Evolutionary conservation across 345 rosid genomes (phyloP).

Genomic region (Murraya paniculata): DNA sequence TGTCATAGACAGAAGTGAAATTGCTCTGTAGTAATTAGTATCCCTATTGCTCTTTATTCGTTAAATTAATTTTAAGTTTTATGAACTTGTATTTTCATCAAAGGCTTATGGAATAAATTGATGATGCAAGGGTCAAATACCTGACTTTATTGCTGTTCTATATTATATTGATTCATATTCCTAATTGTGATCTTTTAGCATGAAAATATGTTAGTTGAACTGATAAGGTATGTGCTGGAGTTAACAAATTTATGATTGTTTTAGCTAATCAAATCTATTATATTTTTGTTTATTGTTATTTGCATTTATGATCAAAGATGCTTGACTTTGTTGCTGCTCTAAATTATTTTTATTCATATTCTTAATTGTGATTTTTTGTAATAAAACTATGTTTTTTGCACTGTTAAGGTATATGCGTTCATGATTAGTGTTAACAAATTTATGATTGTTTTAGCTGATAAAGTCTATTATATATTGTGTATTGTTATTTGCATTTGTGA

Average conservation of each 20-base stretch:
- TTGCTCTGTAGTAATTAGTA: neutral
- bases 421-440: neutral
- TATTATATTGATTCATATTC: neutral
- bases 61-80: neutral
- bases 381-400: neutral
- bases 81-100: neutral
- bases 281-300: neutral
- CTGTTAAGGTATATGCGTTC: neutral
- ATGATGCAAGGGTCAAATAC: neutral
- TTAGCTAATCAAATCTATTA: neutral
- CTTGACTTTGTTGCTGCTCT: neutral
- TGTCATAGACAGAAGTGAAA: neutral
- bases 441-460: neutral
- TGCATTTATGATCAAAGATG: slow-evolving; percentile 1
- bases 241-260: neutral
- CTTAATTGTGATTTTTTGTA: neutral
- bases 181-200: neutral
- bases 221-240: neutral
- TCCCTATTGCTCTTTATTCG: neutral
- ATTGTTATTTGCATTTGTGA: neutral
- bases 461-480: neutral
- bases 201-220: neutral
- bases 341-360: neutral
- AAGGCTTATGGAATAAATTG: neutral
- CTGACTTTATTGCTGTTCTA: neutral